Evolutionary conservation across 352 stramenopile species (phyloP).

Genomic region (Pythium dissotocum): DNA sequence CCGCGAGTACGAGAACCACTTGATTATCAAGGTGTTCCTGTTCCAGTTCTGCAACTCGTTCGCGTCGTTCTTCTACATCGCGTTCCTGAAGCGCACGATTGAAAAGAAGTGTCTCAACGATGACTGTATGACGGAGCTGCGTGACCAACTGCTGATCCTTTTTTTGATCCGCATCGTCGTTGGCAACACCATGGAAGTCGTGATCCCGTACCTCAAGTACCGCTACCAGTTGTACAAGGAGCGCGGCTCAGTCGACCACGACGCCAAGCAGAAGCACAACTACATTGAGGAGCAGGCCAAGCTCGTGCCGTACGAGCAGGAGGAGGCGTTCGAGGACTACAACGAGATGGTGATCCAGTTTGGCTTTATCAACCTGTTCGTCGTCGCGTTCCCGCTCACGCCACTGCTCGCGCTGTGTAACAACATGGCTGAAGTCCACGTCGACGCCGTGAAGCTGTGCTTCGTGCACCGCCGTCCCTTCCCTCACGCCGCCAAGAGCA

Average conservation of each 20-base stretch:
- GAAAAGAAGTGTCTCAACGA: conserved; percentile 78
- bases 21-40: conserved; percentile 98
- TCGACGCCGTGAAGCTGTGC: conserved; percentile 87
- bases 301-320: conserved; percentile 77
- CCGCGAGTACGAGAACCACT: conserved; percentile 85
- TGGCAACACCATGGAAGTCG: conserved; percentile 88
- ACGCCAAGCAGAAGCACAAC: conserved; percentile 51
- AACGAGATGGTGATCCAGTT: conserved; percentile 94
- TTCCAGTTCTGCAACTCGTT: conserved; percentile 99
- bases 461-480: conserved; percentile 79
- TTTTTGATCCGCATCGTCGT: conserved; percentile 93
- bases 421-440: conserved; percentile 91
- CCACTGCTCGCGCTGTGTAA: conserved; percentile 89
- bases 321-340: conserved; percentile 88
- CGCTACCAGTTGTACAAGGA: conserved; percentile 64
- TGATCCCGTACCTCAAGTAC: conserved; percentile 86
- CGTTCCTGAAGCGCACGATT: conserved; percentile 56
- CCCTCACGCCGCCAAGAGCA: conserved; percentile 78
- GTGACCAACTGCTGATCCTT: conserved; percentile 89
- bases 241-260: conserved; percentile 28
- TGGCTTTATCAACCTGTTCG: conserved; percentile 95
- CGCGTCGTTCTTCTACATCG: conserved; percentile 96
- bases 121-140: conserved; percentile 88
- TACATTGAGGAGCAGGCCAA: conserved; percentile 86
- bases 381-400: conserved; percentile 92